These are phyloP conservation scores for Epichloe typhina DNA, from an alignment of 2,329 filamentous ascomycete genomes.

Conservation along the genomic window DNA sequence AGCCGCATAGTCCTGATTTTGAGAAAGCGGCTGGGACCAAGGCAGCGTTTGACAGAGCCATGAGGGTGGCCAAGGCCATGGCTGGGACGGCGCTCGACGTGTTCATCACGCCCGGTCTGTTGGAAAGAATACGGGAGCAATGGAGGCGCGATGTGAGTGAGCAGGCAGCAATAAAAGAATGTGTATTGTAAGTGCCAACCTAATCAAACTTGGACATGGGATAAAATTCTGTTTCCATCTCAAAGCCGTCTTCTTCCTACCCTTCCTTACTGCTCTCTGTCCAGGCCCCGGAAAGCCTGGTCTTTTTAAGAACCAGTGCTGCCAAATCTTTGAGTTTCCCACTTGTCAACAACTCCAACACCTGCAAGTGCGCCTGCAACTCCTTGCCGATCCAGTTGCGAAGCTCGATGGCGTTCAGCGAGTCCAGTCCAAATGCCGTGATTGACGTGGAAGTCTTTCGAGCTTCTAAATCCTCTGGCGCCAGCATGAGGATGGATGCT, in stretches of 20 bases:
- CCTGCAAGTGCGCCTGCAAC: slow-evolving; percentile 30
- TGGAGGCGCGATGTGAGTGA: slow-evolving; percentile 5
- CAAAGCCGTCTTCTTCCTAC: no score
- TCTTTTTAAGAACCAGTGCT: slow-evolving; percentile 14
- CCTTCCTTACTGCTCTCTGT: neutral
- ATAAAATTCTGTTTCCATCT: no score
- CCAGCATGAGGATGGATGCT: slow-evolving; percentile 21
- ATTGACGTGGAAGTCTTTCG: slow-evolving; percentile 12
- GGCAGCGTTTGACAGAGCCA: slow-evolving; percentile 26
- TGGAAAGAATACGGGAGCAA: slow-evolving; percentile 23
- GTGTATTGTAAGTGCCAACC: no score
- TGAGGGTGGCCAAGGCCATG: slow-evolving; percentile 34
- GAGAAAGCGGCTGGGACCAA: slow-evolving; percentile 35
- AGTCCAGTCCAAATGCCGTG: slow-evolving; percentile 25
- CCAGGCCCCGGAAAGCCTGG: slow-evolving; percentile 12
- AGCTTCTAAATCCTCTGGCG: slow-evolving; percentile 11
- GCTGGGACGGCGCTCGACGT: slow-evolving; percentile 36
- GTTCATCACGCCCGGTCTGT: slow-evolving; percentile 25
- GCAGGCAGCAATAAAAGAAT: neutral
- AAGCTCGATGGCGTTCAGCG: slow-evolving; percentile 36
- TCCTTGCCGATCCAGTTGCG: slow-evolving; percentile 39
- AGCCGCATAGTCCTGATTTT: slow-evolving; percentile 41
- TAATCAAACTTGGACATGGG: no score
- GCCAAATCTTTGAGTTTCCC: slow-evolving; percentile 22
- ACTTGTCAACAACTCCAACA: slow-evolving; percentile 40